Evolutionary conservation across 225 moss, liverwort and hornwort genomes (phyloP).

Genomic region (Straminergon stramineum): DNA sequence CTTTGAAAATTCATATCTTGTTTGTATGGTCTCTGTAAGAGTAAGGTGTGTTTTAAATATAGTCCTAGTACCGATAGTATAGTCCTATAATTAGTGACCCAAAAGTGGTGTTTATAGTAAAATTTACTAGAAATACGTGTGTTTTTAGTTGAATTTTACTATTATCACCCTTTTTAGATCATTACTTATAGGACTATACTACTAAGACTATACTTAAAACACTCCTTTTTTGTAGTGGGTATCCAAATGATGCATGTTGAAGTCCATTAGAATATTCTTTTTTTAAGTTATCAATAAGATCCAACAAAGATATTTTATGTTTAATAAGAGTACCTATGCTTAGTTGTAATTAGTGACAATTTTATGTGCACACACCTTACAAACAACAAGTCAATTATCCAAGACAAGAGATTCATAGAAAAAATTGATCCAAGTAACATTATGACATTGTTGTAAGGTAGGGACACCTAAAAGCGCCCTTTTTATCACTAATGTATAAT

Average conservation of each 20-base stretch:
- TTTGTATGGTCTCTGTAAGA: no score
- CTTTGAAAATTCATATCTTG: background rate
- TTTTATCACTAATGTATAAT: background rate
- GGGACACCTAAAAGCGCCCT: fast-evolving
- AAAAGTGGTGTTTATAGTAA: no score
- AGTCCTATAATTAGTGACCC: no score
- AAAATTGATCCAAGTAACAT: fast-evolving
- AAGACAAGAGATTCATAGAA: background rate
- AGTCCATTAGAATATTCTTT: background rate
- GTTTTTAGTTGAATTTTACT: no score
- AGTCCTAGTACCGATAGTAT: no score
- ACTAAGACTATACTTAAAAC: no score
- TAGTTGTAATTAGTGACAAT: background rate
- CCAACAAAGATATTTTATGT: background rate
- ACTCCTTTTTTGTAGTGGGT: no score
- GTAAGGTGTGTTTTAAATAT: no score
- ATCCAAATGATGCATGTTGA: background rate
- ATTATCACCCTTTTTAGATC: no score
- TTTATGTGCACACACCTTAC: background rate
- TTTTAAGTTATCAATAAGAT: background rate
- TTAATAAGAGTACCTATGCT: background rate
- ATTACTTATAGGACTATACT: no score
- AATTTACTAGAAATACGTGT: no score
- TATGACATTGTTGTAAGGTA: fast-evolving
- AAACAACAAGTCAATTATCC: background rate